Evolutionary conservation across 441 rosid genomes (phyloP), one percentile per base, ranked within the genome.

Genomic region (Gossypium davidsonii): DNA sequence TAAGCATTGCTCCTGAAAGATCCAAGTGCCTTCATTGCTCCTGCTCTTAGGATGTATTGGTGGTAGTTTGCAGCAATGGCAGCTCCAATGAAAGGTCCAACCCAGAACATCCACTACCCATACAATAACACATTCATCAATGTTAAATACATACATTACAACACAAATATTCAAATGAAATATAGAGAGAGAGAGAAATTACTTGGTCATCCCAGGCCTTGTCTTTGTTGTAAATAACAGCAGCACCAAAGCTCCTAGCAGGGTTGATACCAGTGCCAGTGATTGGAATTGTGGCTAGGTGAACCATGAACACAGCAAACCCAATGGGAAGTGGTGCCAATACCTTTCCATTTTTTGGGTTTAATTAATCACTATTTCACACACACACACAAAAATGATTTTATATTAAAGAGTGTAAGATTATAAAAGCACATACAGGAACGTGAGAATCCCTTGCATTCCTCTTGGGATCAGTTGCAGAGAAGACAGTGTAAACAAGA

Each of bases 321-420:
- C 94, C 94, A 60, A 90, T 88, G 5, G 94, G 94, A 20, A 90
- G 92, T 23, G 92, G 94, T 12, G 94, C 94, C 85, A 90, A 82
- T 1, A 90, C 86, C 90, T 86, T 73, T 4, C 15, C 73, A 14
- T 56, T 64, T 46, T 74, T 56, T 37, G 42, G 3, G 51, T 46
- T 17, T 64, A 4, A 31, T 31, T 31, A 31, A 31, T 31, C 34
- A 31, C 34, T 4, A 31, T 31, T 31, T 31, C 34, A 31, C 34
- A 4, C 6, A 4, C 34, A 4, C 6, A 31, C 0, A 5, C 0
- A 31, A 4, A 31, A 31, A 4, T 31, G 34, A 31, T 31, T 31
- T 28, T 31, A 4, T 31, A 4, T 31, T 31, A 31, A 31, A 28
- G 34, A 31, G 34, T 31, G 34, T 31, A 4, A 31, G 6, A 31